Evolutionary conservation across 208 protist species (phyloP).

Genomic region (Borovskyia barvae): DNA sequence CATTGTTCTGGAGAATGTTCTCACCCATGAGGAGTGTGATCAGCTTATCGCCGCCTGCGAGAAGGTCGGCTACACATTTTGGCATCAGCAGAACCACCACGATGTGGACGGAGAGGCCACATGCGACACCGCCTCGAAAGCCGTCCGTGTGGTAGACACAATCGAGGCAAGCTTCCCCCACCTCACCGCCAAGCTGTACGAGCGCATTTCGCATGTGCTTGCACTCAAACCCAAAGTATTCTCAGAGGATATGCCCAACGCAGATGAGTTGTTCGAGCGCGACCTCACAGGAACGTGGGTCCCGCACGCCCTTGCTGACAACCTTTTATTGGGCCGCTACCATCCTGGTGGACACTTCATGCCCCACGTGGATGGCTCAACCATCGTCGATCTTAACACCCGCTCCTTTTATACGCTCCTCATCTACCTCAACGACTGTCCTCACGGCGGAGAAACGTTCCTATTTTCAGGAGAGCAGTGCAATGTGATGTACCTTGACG

Average conservation of each 20-base stretch:
- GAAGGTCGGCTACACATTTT: slow-evolving; percentile 79
- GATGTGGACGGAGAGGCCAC: slow-evolving; percentile 35
- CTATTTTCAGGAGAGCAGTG: slow-evolving; percentile 78
- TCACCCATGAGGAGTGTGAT: slow-evolving; percentile 75
- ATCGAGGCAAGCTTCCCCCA: slow-evolving; percentile 77
- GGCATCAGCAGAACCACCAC: slow-evolving; percentile 54
- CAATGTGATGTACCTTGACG: slow-evolving; percentile 57
- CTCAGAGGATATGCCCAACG: slow-evolving; percentile 42
- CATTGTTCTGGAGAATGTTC: slow-evolving; percentile 75
- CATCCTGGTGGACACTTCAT: slow-evolving; percentile 87
- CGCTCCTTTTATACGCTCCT: slow-evolving; percentile 89
- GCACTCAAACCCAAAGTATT: slow-evolving; percentile 63
- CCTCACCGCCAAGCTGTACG: slow-evolving; percentile 59
- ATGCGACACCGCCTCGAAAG: slow-evolving; percentile 37
- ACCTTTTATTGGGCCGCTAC: slow-evolving; percentile 85
- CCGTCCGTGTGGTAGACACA: slow-evolving; percentile 83
- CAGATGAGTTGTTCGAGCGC: slow-evolving; percentile 68
- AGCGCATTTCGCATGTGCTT: slow-evolving; percentile 60
- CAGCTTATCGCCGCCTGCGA: slow-evolving; percentile 65
- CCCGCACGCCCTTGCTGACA: slow-evolving; percentile 59
- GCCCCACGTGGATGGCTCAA: slow-evolving; percentile 89
- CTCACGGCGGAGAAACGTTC: slow-evolving; percentile 72
- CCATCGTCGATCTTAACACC: slow-evolving; percentile 83
- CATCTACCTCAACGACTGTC: slow-evolving; percentile 88
- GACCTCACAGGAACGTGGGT: slow-evolving; percentile 82